These are phyloP conservation scores for Pseudogymnoascus sp. DNA, from an alignment of 2,329 filamentous ascomycete species.

Conservation along the genomic window DNA sequence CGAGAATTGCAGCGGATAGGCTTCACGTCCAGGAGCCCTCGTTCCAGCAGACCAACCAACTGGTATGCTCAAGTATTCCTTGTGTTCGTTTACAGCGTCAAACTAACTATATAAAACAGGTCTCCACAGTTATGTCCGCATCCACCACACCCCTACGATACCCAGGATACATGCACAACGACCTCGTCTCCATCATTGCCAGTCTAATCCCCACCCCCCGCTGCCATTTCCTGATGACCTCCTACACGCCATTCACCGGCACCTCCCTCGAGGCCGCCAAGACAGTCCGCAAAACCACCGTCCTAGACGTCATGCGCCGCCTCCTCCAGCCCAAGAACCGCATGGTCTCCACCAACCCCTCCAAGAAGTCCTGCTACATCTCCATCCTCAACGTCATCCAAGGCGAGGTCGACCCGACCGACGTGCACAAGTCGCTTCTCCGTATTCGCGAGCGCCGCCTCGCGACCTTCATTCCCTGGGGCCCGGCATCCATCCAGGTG, in stretches of 20 bases:
- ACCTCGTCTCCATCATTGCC: slow-evolving; percentile 92
- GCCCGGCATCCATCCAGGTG: slow-evolving; percentile 94
- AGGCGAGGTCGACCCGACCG: slow-evolving; percentile 94
- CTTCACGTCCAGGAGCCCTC: slow-evolving; percentile 92
- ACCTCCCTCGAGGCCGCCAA: slow-evolving; percentile 95
- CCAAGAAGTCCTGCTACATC: slow-evolving; percentile 98
- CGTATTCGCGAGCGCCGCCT: slow-evolving; percentile 90
- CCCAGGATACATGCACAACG: slow-evolving; percentile 99
- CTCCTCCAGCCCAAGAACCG: slow-evolving; percentile 96
- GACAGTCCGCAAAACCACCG: slow-evolving; percentile 95
- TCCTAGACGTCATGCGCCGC: slow-evolving; percentile 93
- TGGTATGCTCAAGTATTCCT: slow-evolving; percentile 44
- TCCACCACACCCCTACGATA: slow-evolving; percentile 95
- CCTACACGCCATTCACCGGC: slow-evolving; percentile 95
- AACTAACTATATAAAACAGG: slow-evolving; percentile 34
- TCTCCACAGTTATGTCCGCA: slow-evolving; percentile 97
- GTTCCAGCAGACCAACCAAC: slow-evolving; percentile 94
- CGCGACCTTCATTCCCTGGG: slow-evolving; percentile 97
- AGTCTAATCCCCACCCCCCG: slow-evolving; percentile 92
- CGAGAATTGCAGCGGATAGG: slow-evolving; percentile 86
- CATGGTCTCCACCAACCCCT: slow-evolving; percentile 94
- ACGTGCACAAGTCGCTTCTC: slow-evolving; percentile 95
- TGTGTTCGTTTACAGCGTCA: not conserved
- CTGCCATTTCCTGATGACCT: slow-evolving; percentile 97
- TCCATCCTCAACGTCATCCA: slow-evolving; percentile 98